phyloP scores from a whole-genome alignment of 208 protist genomes.

The Trypanosoma melophagium region DNA sequence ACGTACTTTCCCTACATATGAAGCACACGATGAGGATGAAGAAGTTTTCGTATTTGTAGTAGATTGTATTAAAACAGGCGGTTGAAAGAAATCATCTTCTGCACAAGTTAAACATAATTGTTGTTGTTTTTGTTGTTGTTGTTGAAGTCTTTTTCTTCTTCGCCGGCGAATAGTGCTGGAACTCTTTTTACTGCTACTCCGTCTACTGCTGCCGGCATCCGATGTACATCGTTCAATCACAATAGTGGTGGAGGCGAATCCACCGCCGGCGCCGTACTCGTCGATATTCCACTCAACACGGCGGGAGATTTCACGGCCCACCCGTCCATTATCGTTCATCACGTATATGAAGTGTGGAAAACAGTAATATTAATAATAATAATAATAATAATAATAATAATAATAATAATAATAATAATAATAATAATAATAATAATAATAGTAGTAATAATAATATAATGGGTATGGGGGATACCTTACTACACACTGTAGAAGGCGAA shows the following conservation, averaged over 20 bases:
- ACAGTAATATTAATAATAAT: no score
- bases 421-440: no score
- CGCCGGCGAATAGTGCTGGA: slow-evolving; percentile 25
- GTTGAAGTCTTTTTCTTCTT: slow-evolving; percentile 11
- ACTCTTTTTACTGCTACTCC: slow-evolving; percentile 34
- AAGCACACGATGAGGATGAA: not conserved
- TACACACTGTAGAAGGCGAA: no score
- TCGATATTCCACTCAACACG: slow-evolving; percentile 23
- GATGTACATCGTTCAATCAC: slow-evolving; percentile 25
- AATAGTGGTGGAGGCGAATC: slow-evolving; percentile 26
- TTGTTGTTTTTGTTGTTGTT: slow-evolving; percentile 15
- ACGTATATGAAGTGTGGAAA: not conserved
- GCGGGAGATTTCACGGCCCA: slow-evolving; percentile 9
- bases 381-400: no score
- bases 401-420: no score
- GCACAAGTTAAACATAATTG: slow-evolving; percentile 7
- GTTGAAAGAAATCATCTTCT: slow-evolving; percentile 28
- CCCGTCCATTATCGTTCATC: slow-evolving; percentile 5
- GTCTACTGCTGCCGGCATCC: slow-evolving; percentile 43
- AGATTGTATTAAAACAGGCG: no score
- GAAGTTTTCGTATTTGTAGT: not conserved
- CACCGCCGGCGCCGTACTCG: slow-evolving; percentile 21
- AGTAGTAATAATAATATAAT: no score
- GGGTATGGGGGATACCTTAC: no score
- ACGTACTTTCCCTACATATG: slow-evolving; percentile 7